phyloP scores from a whole-genome alignment of 2,329 filamentous ascomycete genomes.

The Orbilia quercus region DNA sequence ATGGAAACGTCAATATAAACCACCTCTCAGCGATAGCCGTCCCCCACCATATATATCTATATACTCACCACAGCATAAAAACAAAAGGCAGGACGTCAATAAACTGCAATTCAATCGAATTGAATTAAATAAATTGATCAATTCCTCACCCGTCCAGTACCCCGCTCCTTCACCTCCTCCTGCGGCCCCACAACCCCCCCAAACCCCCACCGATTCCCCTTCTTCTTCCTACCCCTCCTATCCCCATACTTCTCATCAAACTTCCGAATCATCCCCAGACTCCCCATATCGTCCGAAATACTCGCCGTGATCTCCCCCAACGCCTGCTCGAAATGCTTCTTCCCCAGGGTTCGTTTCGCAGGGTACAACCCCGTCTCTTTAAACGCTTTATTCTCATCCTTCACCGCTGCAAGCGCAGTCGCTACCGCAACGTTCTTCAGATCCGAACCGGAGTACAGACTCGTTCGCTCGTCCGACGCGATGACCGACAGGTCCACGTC shows the following conservation, averaged over 20 bases:
- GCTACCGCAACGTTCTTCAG: constrained; percentile 85
- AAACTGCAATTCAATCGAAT: not conserved
- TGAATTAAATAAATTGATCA: not conserved
- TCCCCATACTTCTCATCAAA: constrained; percentile 97
- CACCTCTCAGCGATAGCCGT: no score
- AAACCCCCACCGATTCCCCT: constrained; percentile 72
- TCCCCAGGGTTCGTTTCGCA: constrained; percentile 73
- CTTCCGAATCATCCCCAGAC: constrained; percentile 84
- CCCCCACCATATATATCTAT: no score
- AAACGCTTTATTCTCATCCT: constrained; percentile 71
- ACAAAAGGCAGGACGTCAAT: not conserved
- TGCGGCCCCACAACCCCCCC: constrained; percentile 60
- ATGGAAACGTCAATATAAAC: constrained; percentile 3
- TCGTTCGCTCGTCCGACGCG: constrained; percentile 70
- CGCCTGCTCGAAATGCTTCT: constrained; percentile 83
- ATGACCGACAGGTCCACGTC: constrained; percentile 73
- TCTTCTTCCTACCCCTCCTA: constrained; percentile 74
- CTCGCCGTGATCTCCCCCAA: constrained; percentile 89
- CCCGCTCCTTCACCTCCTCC: constrained; percentile 54
- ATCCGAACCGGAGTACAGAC: constrained; percentile 83
- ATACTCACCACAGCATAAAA: constrained; percentile 1
- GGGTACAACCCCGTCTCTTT: constrained; percentile 68
- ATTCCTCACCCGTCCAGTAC: constrained; percentile 58
- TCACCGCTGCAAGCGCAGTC: constrained; percentile 80
- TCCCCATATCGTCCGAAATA: constrained; percentile 92